Evolutionary conservation across 441 rosid species (phyloP), one percentile per base, ranked within the genome.

Genomic region (Gossypium aridum): DNA sequence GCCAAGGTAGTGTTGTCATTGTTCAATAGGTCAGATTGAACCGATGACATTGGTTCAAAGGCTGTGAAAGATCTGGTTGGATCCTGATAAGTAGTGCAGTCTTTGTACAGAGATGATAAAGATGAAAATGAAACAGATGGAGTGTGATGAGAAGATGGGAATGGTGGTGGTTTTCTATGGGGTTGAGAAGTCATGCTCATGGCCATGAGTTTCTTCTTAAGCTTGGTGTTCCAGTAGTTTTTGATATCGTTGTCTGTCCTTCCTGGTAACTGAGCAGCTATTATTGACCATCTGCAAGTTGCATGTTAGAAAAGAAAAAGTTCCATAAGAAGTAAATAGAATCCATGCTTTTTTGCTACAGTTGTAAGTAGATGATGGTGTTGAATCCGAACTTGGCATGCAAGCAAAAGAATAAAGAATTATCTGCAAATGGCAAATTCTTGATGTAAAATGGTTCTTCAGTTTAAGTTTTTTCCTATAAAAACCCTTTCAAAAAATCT

Each of bases 201-300:
- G 47, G 83, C 86, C 85, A 89, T 78, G 70, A 89, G 86, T 69
- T 84, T 87, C 82, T 85, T 87, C 86, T 84, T 87, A 37, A 87
- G 89, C 84, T 87, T 87, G 72, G 91, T 87, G 86, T 85, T 87
- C 91, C 89, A 87, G 78, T 85, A 82, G 82, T 87, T 87, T 72
- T 87, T 87, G 67, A 87, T 83, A 78, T 87, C 91, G 28, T 87
- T 87, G 79, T 87, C 90, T 4, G 90, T 87, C 75, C 90, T 83
- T n/a, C 88, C 88, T 7, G 87, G 90, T 72, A 87, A 83, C 69
- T 87, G 90, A 82, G 85, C 86, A 75, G 90, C 91, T 79, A 87
- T 87, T 70, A 83, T 87, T 81, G 89, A 85, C 91, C 91, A 87
- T 76, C 91, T 87, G 84, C 83, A 76, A 62, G 22, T 59, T 80